Evolutionary conservation across 2,329 filamentous ascomycete species (phyloP).

Genomic region (Aureobasidium sp.): DNA sequence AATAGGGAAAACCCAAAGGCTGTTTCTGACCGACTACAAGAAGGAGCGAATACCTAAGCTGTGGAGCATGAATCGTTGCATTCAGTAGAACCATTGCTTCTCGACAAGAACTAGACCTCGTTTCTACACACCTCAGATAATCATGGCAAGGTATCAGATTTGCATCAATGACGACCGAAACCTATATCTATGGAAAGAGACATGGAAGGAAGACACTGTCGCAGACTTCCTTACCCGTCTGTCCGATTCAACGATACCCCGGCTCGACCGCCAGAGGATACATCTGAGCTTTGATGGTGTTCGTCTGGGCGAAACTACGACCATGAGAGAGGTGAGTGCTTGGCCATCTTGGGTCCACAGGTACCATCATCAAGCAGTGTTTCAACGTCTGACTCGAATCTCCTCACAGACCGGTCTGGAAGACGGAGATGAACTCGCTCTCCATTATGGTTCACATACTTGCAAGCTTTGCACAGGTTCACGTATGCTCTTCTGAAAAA

Average conservation of each 20-base stretch:
- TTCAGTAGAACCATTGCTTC: not conserved
- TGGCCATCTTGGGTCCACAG: no score
- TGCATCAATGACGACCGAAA: slow-evolving; percentile 14
- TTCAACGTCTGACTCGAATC: not conserved
- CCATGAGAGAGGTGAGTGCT: slow-evolving; percentile 16
- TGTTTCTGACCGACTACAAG: not conserved
- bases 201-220: slow-evolving; percentile 18
- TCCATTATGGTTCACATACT: not conserved
- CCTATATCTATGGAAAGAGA: slow-evolving; percentile 2
- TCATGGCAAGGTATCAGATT: not conserved
- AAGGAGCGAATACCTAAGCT: not conserved
- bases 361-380: not conserved
- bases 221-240: slow-evolving; percentile 11
- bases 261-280: slow-evolving; percentile 4
- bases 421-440: slow-evolving; percentile 14
- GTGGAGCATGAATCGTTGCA: not conserved
- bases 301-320: slow-evolving; percentile 14
- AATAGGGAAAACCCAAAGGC: no score
- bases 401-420: slow-evolving; percentile 11
- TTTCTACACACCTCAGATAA: not conserved
- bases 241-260: not conserved
- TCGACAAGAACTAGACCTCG: no score
- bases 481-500: not conserved
- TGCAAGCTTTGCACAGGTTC: slow-evolving; percentile 6
- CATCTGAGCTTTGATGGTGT: slow-evolving; percentile 21